phyloP scores from a whole-genome alignment of 805 yeast species.

The Saccharomycopsis lassenensis region DNA sequence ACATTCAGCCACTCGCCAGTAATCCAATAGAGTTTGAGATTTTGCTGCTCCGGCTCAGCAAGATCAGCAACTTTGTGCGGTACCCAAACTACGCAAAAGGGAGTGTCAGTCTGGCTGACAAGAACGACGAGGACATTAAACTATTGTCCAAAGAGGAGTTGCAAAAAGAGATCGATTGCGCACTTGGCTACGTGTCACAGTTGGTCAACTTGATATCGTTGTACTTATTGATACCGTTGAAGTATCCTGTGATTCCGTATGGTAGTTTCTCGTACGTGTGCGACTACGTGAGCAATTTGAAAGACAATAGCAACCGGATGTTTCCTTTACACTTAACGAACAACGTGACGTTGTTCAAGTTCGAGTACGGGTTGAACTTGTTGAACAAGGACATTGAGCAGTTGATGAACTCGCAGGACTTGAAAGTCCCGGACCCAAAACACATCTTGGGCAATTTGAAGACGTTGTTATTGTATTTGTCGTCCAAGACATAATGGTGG shows the following conservation, averaged over 20 bases:
- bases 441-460: slow-evolving; percentile 29
- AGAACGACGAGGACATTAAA: slow-evolving; percentile 6
- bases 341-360: slow-evolving; percentile 28
- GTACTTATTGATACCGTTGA: slow-evolving; percentile 33
- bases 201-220: slow-evolving; percentile 30
- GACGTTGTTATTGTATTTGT: slow-evolving; percentile 16
- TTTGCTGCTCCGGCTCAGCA: slow-evolving; percentile 9
- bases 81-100: slow-evolving; percentile 13
- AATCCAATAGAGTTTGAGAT: slow-evolving; percentile 17
- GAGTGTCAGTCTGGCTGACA: not conserved
- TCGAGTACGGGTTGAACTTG: slow-evolving; percentile 39
- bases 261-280: slow-evolving; percentile 39
- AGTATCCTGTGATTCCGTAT: slow-evolving; percentile 37
- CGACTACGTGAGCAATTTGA: slow-evolving; percentile 36
- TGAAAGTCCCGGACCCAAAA: slow-evolving; percentile 25
- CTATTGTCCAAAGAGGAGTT: slow-evolving; percentile 23
- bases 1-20: slow-evolving; percentile 5
- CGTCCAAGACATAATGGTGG: slow-evolving; percentile 21
- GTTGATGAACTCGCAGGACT: slow-evolving; percentile 24
- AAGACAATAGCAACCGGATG: slow-evolving; percentile 25
- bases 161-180: slow-evolving; percentile 34
- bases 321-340: slow-evolving; percentile 40
- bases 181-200: slow-evolving; percentile 38
- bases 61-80: slow-evolving; percentile 12
- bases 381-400: slow-evolving; percentile 39